phyloP scores from a whole-genome alignment of 371 early-diverging fungal species.

The Mortierella sp. region DNA sequence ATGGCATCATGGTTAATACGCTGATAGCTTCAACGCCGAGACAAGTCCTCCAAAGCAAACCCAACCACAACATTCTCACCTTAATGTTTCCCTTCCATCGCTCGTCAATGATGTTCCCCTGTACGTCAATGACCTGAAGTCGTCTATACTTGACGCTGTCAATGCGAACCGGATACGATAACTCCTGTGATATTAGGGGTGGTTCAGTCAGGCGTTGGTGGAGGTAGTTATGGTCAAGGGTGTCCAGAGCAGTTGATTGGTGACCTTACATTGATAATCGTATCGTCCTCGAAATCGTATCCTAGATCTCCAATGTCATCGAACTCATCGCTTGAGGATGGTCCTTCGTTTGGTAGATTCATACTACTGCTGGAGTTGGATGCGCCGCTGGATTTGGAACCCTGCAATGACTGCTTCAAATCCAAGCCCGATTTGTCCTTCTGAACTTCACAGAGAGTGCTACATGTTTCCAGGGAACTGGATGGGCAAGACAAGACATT shows the following conservation, averaged over 20 bases:
- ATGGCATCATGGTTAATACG: neutral
- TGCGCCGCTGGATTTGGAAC: too few relatives aligned
- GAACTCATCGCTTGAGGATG: slow-evolving; percentile 16
- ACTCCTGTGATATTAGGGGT: neutral
- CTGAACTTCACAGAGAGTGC: neutral
- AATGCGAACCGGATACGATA: neutral
- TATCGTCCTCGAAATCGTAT: slow-evolving; percentile 29
- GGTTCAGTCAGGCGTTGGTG: too few relatives aligned
- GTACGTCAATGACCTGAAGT: slow-evolving; percentile 9
- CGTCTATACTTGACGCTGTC: slow-evolving; percentile 26
- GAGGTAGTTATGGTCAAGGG: too few relatives aligned
- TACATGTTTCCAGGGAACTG: slow-evolving; percentile 3
- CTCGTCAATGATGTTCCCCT: slow-evolving; percentile 1
- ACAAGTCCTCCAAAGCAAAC: too few relatives aligned
- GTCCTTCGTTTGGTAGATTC: too few relatives aligned
- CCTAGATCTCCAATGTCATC: slow-evolving; percentile 27
- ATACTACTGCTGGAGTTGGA: too few relatives aligned
- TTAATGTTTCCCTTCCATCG: slow-evolving; percentile 22
- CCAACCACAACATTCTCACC: slow-evolving; percentile 16
- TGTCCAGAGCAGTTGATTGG: too few relatives aligned
- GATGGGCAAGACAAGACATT: neutral
- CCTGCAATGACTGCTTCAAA: too few relatives aligned
- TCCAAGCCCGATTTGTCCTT: neutral
- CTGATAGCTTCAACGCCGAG: too few relatives aligned
- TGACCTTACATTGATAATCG: slow-evolving; percentile 6